phyloP scores from a whole-genome alignment of 2,329 filamentous ascomycete species.

The Aspergillus novoparasiticus region DNA sequence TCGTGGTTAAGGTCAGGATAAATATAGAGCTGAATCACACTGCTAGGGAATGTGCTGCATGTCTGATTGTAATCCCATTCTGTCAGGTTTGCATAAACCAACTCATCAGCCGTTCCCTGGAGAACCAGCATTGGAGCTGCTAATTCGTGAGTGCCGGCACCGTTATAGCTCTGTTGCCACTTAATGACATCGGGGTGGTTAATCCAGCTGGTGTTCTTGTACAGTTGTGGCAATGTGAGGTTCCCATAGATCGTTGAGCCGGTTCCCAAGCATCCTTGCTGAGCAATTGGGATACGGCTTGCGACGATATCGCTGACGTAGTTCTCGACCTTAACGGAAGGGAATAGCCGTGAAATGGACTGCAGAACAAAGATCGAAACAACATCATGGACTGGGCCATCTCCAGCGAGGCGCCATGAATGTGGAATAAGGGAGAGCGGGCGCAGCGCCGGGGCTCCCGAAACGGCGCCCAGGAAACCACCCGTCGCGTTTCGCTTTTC shows the following conservation, averaged over 20 bases:
- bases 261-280: not conserved
- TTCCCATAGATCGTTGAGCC: not conserved
- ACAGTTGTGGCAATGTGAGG: not conserved
- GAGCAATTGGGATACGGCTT: not conserved
- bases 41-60: not conserved
- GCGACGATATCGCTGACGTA: not conserved
- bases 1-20: not conserved
- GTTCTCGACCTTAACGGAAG: not conserved
- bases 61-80: not conserved
- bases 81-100: constrained; percentile 2
- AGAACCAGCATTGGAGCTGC: constrained; percentile 6
- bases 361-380: constrained; percentile 8
- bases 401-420: not conserved
- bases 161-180: constrained; percentile 3
- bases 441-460: constrained; percentile 4
- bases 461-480: constrained; percentile 8
- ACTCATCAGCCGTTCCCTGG: not conserved
- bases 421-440: constrained; percentile 4
- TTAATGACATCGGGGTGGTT: constrained; percentile 2
- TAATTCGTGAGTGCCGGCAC: not conserved
- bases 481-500: not conserved
- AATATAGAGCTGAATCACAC: not conserved
- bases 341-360: not conserved
- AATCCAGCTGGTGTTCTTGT: constrained; percentile 9
- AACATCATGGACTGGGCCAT: constrained; percentile 1